These are phyloP conservation scores for Lactifluus rugatus DNA, from an alignment of 768 basidiomycete species.

Conservation along the genomic window DNA sequence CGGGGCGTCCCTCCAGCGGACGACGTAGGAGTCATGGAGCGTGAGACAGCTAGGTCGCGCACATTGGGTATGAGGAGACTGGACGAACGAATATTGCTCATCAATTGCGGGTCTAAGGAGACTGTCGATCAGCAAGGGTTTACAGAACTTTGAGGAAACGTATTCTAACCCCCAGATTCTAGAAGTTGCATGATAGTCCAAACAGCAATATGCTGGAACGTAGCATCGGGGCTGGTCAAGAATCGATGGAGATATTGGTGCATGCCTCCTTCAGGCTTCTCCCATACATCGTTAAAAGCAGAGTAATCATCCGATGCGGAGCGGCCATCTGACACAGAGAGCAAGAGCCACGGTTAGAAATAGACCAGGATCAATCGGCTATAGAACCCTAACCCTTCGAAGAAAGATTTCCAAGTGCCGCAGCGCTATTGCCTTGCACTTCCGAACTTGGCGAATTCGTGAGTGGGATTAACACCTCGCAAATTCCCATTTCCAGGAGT, in stretches of 20 bases:
- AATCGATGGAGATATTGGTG: slow-evolving; percentile 92
- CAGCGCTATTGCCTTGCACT: slow-evolving; percentile 97
- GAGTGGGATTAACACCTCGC: slow-evolving; percentile 92
- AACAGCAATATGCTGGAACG: slow-evolving; percentile 99
- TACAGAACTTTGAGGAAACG: not conserved
- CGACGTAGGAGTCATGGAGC: slow-evolving; percentile 57
- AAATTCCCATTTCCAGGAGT: slow-evolving; percentile 95
- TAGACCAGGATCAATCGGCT: not conserved
- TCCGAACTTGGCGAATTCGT: slow-evolving; percentile 95
- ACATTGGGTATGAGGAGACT: slow-evolving; percentile 77
- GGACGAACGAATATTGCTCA: slow-evolving; percentile 83
- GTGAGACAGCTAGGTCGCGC: slow-evolving; percentile 67
- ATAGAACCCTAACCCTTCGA: slow-evolving; percentile 63
- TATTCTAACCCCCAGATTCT: slow-evolving; percentile 74
- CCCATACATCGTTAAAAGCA: slow-evolving; percentile 97
- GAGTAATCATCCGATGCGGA: slow-evolving; percentile 81
- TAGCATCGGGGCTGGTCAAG: slow-evolving; percentile 85
- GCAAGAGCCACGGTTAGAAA: not conserved
- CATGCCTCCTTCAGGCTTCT: slow-evolving; percentile 94
- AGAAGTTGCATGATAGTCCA: slow-evolving; percentile 98
- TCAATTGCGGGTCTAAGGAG: slow-evolving; percentile 68
- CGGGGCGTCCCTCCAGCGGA: slow-evolving; percentile 62
- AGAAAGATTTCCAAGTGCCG: slow-evolving; percentile 93
- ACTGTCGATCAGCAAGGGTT: not conserved
- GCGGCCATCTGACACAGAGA: slow-evolving; percentile 50